A percentile compares a stretch with the other conserved stretches of the same genome.
Conservation (phyloP, 2,329 filamentous ascomycete genomes). For the Xylaria sp. region DNA sequence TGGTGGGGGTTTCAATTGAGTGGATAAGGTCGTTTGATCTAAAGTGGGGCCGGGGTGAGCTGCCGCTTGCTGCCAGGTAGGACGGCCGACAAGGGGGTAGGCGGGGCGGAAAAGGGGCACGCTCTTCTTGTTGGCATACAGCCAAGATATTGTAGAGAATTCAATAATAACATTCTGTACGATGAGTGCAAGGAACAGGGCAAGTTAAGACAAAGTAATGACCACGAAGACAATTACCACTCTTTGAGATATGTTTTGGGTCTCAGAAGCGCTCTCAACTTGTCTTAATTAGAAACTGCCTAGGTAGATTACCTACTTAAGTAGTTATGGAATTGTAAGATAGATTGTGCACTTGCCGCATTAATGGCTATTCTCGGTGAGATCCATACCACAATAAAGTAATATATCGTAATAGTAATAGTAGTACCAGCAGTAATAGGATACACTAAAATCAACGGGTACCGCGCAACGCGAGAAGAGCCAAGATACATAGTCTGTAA, state of each 20-base stretch:
- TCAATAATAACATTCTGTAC: background rate
- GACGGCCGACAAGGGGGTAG: conserved; percentile 8
- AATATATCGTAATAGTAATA: too few relatives aligned
- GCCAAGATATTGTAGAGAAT: background rate
- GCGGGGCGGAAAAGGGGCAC: background rate
- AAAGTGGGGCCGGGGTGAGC: conserved; percentile 18
- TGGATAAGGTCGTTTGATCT: background rate
- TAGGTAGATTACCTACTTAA: too few relatives aligned
- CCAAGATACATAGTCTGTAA: conserved; percentile 1
- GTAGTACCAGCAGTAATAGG: background rate
- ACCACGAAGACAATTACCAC: background rate
- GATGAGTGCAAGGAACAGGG: background rate
- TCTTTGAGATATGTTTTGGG: background rate
- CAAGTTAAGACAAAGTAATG: background rate
- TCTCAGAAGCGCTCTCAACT: background rate
- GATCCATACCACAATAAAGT: background rate
- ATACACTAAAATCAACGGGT: background rate
- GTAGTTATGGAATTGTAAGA: background rate
- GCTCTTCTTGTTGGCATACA: background rate
- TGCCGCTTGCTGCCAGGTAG: conserved; percentile 7
- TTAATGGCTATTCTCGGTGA: background rate
- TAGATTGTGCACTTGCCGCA: background rate
- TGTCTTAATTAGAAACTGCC: background rate
- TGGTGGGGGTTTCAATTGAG: conserved; percentile 29
- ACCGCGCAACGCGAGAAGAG: background rate